phyloP scores from a whole-genome alignment of 139 green algal genomes.

The Chlorella sp. region DNA sequence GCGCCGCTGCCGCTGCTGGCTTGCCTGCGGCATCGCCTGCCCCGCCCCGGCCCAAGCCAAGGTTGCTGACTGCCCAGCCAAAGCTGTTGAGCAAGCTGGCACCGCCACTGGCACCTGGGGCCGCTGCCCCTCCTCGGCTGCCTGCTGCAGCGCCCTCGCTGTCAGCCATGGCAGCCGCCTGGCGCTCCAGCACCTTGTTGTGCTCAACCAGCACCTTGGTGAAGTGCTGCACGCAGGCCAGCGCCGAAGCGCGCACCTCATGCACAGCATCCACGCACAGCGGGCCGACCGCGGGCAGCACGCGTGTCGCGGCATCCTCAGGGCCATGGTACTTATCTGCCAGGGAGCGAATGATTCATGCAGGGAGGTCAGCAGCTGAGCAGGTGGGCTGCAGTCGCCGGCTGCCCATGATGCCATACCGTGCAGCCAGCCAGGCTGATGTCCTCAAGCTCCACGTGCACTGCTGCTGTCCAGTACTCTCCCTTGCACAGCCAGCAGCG shows the following conservation, averaged over 20 bases:
- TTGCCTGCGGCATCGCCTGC: background rate
- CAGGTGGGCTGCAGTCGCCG: too few species aligned
- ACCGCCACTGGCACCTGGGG: slow-evolving; percentile 33
- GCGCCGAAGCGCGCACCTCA: slow-evolving; percentile 66
- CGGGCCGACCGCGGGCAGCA: slow-evolving; percentile 84
- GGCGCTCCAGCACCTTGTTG: slow-evolving; percentile 23
- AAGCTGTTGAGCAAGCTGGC: slow-evolving; percentile 44
- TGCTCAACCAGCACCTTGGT: slow-evolving; percentile 42
- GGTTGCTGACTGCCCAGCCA: slow-evolving; percentile 48
- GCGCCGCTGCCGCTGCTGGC: slow-evolving; percentile 18
- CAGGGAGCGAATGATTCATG: too few species aligned
- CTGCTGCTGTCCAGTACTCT: too few species aligned
- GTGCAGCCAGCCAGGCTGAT: too few species aligned
- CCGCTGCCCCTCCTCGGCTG: background rate
- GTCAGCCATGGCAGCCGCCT: background rate
- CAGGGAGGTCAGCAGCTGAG: too few species aligned
- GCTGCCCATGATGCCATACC: too few species aligned
- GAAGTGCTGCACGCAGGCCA: slow-evolving; percentile 62
- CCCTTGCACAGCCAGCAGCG: too few species aligned
- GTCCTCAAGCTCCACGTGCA: too few species aligned
- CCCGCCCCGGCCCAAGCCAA: background rate
- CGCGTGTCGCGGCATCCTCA: slow-evolving; percentile 81
- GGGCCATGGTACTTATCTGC: slow-evolving; percentile 63
- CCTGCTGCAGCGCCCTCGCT: background rate
- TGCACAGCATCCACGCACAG: slow-evolving; percentile 81